Base-by-base conservation (phyloP, 2,329 filamentous ascomycete genomes). In the Botryosphaeria dothidea region DNA sequence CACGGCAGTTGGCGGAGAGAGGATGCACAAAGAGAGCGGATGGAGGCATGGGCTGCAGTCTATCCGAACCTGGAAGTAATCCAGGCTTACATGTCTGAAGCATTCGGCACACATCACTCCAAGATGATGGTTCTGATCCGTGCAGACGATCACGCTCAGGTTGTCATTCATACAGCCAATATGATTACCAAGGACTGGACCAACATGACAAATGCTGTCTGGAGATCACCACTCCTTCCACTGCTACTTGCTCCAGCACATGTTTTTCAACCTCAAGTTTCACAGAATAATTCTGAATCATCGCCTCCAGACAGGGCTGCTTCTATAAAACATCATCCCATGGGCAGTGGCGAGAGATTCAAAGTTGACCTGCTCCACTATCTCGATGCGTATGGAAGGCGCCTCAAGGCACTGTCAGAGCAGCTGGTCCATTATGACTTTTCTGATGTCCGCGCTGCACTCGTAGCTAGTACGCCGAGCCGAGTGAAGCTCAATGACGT, bases 131-230 rank as follows among this genome's bases (percentile, higher is more conserved):
- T 96, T n/a, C 77, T 96, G 3, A 82, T 96, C 67, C 85, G 91
- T 4, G 88, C 91, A 74, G 92, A 96, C 73, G 87, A 90, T 67
- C 86, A 84, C 0, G 91, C 90, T 0, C 90, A 96, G 77, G 80
- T 97, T 5, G 78, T 96, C 64, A 93, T 97, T 31, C 92, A 96
- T 70, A 97, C 93, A 0, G 92, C 93, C 19, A 97, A 97, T 70
- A 92, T 96, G 90, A 94, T 96, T n/a, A 73, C 84, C 3, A 88
- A 89, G 64, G 93, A 97, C 75, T 97, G 93, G 93, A 85, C 83
- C 1, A 95, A 95, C 70, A 91, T 96, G 90, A 91, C 89, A 0
- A 92, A 97, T 74, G 92, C 87, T 1, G 85, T 91, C 4, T 97
- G 93, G 93, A 82, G 80, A 57, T 94, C 92, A 0, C 92, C 92